These are phyloP conservation scores for Albizia julibrissin DNA, from an alignment of 306 rosid species.

Conservation along the genomic window DNA sequence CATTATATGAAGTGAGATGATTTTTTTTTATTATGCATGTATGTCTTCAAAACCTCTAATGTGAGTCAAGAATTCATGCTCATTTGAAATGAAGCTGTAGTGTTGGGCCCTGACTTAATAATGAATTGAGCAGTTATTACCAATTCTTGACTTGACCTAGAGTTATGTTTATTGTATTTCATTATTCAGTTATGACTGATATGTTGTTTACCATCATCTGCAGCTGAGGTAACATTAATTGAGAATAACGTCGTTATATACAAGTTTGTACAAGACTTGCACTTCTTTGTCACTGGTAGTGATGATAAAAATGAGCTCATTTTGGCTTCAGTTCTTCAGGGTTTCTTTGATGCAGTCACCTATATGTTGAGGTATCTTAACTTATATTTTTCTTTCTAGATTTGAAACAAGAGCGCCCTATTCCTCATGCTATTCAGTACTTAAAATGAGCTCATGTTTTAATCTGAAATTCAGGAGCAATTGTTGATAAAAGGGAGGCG, in stretches of 20 bases:
- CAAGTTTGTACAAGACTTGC: slow-evolving; percentile 59
- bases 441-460: not conserved
- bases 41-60: not conserved
- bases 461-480: no score
- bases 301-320: no score
- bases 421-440: slow-evolving; percentile 10
- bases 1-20: no score
- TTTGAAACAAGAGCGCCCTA: not conserved
- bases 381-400: not conserved
- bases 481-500: no score
- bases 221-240: slow-evolving; percentile 90
- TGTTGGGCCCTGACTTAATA: slow-evolving; percentile 19
- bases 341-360: no score
- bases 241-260: slow-evolving; percentile 74
- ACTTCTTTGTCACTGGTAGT: no score
- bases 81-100: not conserved
- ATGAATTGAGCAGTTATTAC: not conserved
- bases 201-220: slow-evolving; percentile 22
- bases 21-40: not conserved
- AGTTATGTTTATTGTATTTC: slow-evolving; percentile 22
- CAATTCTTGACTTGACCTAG: not conserved
- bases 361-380: no score
- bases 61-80: no score
- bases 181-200: slow-evolving; percentile 32
- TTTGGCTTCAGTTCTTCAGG: no score